phyloP scores from a whole-genome alignment of 192 early-diverging fungal genomes.

The Coemansia sp. region DNA sequence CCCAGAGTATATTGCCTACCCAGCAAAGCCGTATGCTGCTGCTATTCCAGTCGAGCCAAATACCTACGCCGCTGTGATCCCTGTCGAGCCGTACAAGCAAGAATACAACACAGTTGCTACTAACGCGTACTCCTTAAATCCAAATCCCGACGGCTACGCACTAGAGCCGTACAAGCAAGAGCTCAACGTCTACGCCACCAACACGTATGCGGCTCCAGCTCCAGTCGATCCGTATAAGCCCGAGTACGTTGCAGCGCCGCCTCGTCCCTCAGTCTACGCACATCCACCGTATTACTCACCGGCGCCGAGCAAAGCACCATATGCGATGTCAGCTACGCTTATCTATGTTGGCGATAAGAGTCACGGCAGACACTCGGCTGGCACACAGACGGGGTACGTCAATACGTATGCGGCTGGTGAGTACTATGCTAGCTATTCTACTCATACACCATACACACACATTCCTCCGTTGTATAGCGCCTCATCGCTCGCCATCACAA shows the following conservation, averaged over 20 bases:
- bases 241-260: not conserved
- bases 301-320: not conserved
- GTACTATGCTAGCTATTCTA: not conserved
- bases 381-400: not conserved
- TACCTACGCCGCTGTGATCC: not conserved
- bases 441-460: not conserved
- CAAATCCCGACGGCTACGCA: not conserved
- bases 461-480: not conserved
- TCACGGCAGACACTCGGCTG: not conserved
- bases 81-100: slow-evolving; percentile 2
- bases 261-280: not conserved
- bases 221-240: not conserved
- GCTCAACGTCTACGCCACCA: slow-evolving; percentile 1
- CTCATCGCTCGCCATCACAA: not conserved
- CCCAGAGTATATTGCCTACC: not conserved
- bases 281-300: not conserved
- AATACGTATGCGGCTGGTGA: not conserved
- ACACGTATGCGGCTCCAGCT: not conserved
- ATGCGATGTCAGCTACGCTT: not conserved
- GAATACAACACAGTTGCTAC: slow-evolving; percentile 2
- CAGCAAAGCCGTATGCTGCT: not conserved
- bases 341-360: not conserved
- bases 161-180: slow-evolving; percentile 6
- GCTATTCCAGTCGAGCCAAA: not conserved
- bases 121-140: not conserved